Base-by-base conservation (phyloP, 2,329 filamentous ascomycete species). In the Ceratocystis alfenasii region DNA sequence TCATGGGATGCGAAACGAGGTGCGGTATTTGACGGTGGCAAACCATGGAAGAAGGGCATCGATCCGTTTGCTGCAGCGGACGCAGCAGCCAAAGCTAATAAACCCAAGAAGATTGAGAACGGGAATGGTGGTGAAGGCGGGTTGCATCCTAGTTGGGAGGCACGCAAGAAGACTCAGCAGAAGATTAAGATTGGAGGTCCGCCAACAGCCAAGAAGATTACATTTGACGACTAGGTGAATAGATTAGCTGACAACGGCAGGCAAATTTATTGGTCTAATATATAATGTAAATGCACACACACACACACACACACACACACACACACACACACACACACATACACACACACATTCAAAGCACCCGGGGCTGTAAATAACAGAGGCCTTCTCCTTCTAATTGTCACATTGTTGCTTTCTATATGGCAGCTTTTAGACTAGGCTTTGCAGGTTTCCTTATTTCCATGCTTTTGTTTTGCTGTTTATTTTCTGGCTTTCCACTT, bases 101-200 rank as follows among this genome's bases (percentile, higher is more conserved):
- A 70, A 61, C 71, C 71, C 3, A 75, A 73, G 69, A 73, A 73
- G 10, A 70, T 73, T 25, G 73, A 76, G 66, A 79, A 76, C 44
- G 65, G 61, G 6, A 59, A 59, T 70, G 77, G 79, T 66, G 80
- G 82, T 59, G 78, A 81, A 6, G 81, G 82, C 0, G 70, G 79
- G 2, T 72, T 88, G 70, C 86, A 88, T 76, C 81, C 84, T 1
- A 85, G 82, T 71, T 87, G 85, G 85, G 81, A 81, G 69, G 84
- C 84, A 66, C 82, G 78, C 69, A 84, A 83, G 74, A 82, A 82
- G 74, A 80, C 80, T 0, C 61, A 67, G 30, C 85, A 86, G 74
- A 79, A 78, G 59, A 79, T 78, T 25, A 74, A 76, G 25, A 86
- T 84, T 72, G 71, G 79, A 65, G 83, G 83, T 63, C 80, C 78